Percentiles rank a stretch among this genome's conserved stretches.
Evolutionary conservation across 2,329 filamentous ascomycete genomes (phyloP).

Genomic region (Hawksworthiomyces lignivorus): DNA sequence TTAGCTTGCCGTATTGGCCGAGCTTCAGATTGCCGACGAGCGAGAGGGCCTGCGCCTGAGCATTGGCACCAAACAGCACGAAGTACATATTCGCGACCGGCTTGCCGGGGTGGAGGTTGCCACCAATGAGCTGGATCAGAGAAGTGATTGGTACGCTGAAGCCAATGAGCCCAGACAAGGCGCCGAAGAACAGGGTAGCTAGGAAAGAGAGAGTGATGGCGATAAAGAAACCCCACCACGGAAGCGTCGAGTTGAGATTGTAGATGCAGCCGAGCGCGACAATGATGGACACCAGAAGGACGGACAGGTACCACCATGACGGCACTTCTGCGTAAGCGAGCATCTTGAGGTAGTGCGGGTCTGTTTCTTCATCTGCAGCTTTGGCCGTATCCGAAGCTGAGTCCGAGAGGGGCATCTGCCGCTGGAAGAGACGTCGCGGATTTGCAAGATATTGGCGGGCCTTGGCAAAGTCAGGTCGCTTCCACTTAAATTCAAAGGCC

Average conservation of each 20-base stretch:
- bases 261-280: constrained; percentile 32
- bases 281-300: constrained; percentile 26
- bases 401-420: no score
- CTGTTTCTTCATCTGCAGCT: constrained; percentile 16
- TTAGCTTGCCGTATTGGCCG: constrained; percentile 29
- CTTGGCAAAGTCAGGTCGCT: no score
- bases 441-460: no score
- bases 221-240: constrained; percentile 35
- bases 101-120: constrained; percentile 33
- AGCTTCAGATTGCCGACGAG: constrained; percentile 29
- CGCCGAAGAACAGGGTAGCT: constrained; percentile 31
- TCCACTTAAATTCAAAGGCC: constrained; percentile 19
- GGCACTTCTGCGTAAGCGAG: constrained; percentile 33
- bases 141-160: constrained; percentile 30
- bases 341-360: constrained; percentile 36
- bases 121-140: constrained; percentile 38
- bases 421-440: no score
- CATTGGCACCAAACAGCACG: constrained; percentile 27
- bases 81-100: constrained; percentile 38
- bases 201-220: constrained; percentile 27
- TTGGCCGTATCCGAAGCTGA: not conserved
- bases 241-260: constrained; percentile 27
- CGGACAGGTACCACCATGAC: constrained; percentile 32
- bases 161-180: constrained; percentile 28
- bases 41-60: constrained; percentile 24